Base-by-base conservation (phyloP, 2,329 filamentous ascomycete genomes). In the Phialocephala subalpina region DNA sequence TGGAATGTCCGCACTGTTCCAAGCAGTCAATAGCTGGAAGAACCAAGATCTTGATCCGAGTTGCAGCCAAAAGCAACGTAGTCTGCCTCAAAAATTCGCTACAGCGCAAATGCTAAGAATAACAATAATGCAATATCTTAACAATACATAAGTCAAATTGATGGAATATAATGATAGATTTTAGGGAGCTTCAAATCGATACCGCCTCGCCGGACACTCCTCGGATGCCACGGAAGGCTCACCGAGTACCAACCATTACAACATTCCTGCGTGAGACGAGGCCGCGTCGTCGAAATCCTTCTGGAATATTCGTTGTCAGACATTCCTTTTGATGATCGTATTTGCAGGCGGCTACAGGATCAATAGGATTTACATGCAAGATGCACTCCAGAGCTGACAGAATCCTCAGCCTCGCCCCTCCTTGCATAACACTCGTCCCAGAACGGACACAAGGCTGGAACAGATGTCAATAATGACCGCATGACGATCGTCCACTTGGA, bases 401-500 rank as follows among this genome's bases (percentile, higher is more conserved):
- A n/a, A 14, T 42, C 5, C 12, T 27, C 49, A 53, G 49, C 49
- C 49, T 53, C 18, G 49, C 22, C 49, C 25, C 11, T 53, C 18
- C 49, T 53, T 53, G 49, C 49, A 53, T 29, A 29, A 33, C 25
- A 18, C 22, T 29, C 45, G n/a, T 49, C 20, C 22, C 20, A 27
- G 9, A 22, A 22, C 12, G 8, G 49, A 27, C 14, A 12, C 49
- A 14, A 53, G 49, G 49, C 49, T 53, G 25, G 49, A 33, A 53
- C 49, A 16, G 25, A 25, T 49, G 20, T 25, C 7, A 49, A 49
- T 22, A 53, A 33, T 18, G 14, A 53, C 4, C 12, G 25, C 49
- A 53, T 53, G 49, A 52, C 29, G 25, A 53, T 33, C 20, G 45
- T 53, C 22, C 49, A 53, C 49, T 53, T 53, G 11, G 27, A 53